Percentiles rank a stretch among this genome's conserved stretches.
phyloP scores from a whole-genome alignment of 176 grass and related monocot species.

The Zoysia pacifica region DNA sequence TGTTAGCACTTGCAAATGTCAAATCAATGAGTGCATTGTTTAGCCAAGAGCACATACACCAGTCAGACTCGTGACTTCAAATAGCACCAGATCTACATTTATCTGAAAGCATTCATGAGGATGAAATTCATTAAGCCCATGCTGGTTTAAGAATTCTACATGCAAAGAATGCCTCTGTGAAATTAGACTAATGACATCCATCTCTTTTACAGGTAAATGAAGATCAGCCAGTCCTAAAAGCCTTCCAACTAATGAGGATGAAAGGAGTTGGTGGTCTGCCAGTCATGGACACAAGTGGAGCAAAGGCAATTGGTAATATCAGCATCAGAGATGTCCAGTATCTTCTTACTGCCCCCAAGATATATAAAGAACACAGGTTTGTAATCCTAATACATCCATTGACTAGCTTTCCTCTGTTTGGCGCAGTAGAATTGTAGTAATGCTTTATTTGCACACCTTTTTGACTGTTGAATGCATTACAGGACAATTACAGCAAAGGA shows the following conservation, averaged over 20 bases:
- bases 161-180: background rate
- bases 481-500: slow-evolving; percentile 83
- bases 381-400: background rate
- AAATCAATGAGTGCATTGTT: too few relatives aligned
- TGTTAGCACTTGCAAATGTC: background rate
- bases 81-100: background rate
- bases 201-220: slow-evolving; percentile 66
- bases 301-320: slow-evolving; percentile 78
- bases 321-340: slow-evolving; percentile 99
- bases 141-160: background rate
- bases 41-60: background rate
- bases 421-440: background rate
- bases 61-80: background rate
- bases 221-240: slow-evolving; percentile 90
- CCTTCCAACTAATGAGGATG: slow-evolving; percentile 87
- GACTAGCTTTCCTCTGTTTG: slow-evolving; percentile 8
- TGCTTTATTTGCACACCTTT: background rate
- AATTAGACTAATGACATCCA: background rate
- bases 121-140: background rate
- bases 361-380: slow-evolving; percentile 96
- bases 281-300: slow-evolving; percentile 74
- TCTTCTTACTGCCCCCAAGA: slow-evolving; percentile 89
- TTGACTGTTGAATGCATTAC: slow-evolving; percentile 24
- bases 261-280: slow-evolving; percentile 90
- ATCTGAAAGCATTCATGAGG: background rate